Conservation (phyloP, 2,329 filamentous ascomycete species). For the Nannizzia gypsea region DNA sequence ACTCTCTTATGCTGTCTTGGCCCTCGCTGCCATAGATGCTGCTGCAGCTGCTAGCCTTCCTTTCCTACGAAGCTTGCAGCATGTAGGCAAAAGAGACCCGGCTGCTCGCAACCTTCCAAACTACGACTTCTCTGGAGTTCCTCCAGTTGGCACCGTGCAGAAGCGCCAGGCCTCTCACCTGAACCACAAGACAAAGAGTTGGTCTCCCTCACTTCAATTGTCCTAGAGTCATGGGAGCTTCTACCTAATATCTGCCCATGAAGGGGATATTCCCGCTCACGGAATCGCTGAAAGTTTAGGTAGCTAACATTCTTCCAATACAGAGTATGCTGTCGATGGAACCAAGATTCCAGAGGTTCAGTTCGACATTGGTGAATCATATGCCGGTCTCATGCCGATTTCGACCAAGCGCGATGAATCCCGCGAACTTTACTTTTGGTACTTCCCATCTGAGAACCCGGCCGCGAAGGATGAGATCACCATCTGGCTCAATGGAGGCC, state of each 20-base stretch:
- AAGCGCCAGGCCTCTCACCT: slow-evolving; percentile 1
- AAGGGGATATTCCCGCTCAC: not conserved
- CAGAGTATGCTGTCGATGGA: slow-evolving; percentile 54
- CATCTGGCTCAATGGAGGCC: slow-evolving; percentile 43
- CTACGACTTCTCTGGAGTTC: not conserved
- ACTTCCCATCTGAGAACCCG: slow-evolving; percentile 37
- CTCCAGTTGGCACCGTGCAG: not conserved
- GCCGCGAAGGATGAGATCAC: slow-evolving; percentile 35
- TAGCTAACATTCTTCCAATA: not conserved
- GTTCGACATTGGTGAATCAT: slow-evolving; percentile 51
- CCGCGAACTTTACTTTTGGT: slow-evolving; percentile 39
- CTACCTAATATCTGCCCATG: too few relatives aligned
- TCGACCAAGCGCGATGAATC: slow-evolving; percentile 35
- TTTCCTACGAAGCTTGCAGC: slow-evolving; percentile 5
- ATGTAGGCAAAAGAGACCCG: slow-evolving; percentile 6
- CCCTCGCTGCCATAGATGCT: slow-evolving; percentile 6
- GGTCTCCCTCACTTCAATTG: not conserved
- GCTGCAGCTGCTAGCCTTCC: slow-evolving; percentile 2
- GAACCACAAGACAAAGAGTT: slow-evolving; percentile 11
- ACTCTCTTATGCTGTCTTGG: slow-evolving; percentile 6
- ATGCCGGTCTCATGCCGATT: slow-evolving; percentile 44
- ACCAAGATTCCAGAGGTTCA: slow-evolving; percentile 53
- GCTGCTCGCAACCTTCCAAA: not conserved
- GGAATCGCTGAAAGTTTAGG: not conserved
- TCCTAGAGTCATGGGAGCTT: not conserved